Percentiles rank a stretch among this genome's conserved stretches.
Conservation (phyloP, 345 rosid genomes). For the Jatropha curcas region DNA sequence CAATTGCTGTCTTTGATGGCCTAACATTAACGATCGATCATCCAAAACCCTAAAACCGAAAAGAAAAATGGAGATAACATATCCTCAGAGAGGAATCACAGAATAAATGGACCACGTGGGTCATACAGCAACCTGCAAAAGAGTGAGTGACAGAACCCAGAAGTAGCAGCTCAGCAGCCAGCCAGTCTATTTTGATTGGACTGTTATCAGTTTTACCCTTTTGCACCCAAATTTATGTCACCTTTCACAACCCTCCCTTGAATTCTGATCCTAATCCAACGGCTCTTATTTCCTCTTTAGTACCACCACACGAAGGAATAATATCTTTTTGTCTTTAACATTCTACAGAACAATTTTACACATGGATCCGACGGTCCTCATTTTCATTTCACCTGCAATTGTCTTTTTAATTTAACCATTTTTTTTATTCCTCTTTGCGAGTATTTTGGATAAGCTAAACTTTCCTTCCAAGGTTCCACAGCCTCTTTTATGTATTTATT, state of each 20-base stretch:
- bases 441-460: too few relatives aligned
- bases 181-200: constrained; percentile 26
- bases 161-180: constrained; percentile 2
- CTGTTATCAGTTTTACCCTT: constrained; percentile 6
- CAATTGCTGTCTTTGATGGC: neutral
- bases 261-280: constrained; percentile 23
- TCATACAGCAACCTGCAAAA: constrained; percentile 14
- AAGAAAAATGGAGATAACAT: neutral
- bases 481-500: too few relatives aligned
- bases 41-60: too few relatives aligned
- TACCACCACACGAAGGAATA: neutral
- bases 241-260: neutral
- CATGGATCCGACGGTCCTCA: neutral
- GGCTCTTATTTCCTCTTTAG: neutral
- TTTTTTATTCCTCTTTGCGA: too few relatives aligned
- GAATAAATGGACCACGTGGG: constrained; percentile 28
- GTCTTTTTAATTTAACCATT: too few relatives aligned
- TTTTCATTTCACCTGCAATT: too few relatives aligned
- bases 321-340: neutral
- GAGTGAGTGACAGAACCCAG: constrained; percentile 7
- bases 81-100: neutral
- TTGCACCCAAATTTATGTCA: neutral
- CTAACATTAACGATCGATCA: neutral
- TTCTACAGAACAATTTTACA: too few relatives aligned
- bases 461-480: too few relatives aligned